Base-by-base conservation (phyloP, 371 early-diverging fungal species). In the Rhizopus stolonifer region DNA sequence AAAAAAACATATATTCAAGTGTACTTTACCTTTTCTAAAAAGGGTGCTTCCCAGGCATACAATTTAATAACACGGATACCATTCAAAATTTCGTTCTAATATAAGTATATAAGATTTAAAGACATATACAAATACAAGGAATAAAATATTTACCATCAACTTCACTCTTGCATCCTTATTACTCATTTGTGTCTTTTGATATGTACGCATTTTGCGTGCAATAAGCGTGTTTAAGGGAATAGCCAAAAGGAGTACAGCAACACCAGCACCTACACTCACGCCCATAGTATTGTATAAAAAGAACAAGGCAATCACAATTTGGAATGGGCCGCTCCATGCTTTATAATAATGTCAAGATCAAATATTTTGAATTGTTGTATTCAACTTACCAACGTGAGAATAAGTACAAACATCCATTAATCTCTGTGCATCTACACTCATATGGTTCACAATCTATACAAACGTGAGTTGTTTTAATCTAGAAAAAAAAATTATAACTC, bases 251-350 rank as follows among this genome's bases (percentile, higher is more conserved):
- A 98, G 90, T 22, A 93, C 69, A n/a, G 76, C 80, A 4, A 95
- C 89, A 55, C 98, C 98, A 22, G 93, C 94, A 71, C 92, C 91
- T 38, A 87, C 79, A 44, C 92, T 81, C 47, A 84, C 83, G 1
- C 96, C 93, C 65, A 98, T 84, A 0, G 90, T 88, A 24, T 83
- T 70, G 64, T 87, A 90, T 19, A 98, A 79, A 49, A 96, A 83
- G 43, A 71, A 70, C 39, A 98, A 72, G 3, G 93, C 87, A 38
- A 96, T 60, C 0, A 73, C 54, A 36, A 95, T 94, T 70, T 97
- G 95, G 57, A 95, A 85, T n/a, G 95, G 91, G n/a, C 93, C 90
- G 56, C 90, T 87, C 94, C 93, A 93, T n/a, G n/a, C n/a, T n/a
- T n/a, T n/a, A n/a, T n/a, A n/a, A n/a, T n/a, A n/a, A n/a, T n/a